Conservation (phyloP, 179 eudicot genomes). For the Patellifolia procumbens region DNA sequence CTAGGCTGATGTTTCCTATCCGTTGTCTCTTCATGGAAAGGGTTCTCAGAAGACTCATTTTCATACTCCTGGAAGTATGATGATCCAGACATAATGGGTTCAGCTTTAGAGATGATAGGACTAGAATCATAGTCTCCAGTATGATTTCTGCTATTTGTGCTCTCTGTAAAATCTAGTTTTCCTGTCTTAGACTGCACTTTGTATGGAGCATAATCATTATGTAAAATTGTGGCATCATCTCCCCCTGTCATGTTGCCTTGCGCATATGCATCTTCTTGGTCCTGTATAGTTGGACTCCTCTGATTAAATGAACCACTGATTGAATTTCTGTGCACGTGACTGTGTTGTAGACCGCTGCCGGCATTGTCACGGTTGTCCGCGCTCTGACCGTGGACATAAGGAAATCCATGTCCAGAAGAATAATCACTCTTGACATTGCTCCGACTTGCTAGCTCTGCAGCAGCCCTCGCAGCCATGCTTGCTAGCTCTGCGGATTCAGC, state of each 20-base stretch:
- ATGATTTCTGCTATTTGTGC: constrained; percentile 26
- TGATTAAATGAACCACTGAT: constrained; percentile 31
- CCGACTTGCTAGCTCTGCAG: constrained; percentile 67
- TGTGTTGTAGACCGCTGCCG: constrained; percentile 28
- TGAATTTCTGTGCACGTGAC: constrained; percentile 31
- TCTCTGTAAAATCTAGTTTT: constrained; percentile 17
- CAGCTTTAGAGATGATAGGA: constrained; percentile 21
- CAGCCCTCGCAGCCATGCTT: constrained; percentile 92
- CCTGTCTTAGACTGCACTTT: constrained; percentile 9
- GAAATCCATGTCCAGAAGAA: constrained; percentile 37
- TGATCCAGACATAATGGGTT: constrained; percentile 12
- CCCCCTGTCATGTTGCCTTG: constrained; percentile 30
- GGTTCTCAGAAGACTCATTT: constrained; percentile 31
- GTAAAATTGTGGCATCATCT: constrained; percentile 21
- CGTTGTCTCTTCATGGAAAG: constrained; percentile 31
- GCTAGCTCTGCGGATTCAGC: constrained; percentile 93
- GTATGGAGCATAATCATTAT: constrained; percentile 15
- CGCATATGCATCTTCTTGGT: constrained; percentile 26
- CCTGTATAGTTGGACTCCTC: constrained; percentile 32
- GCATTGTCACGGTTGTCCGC: constrained; percentile 26
- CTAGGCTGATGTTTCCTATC: constrained; percentile 30
- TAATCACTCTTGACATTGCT: constrained; percentile 30
- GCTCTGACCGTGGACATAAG: constrained; percentile 29
- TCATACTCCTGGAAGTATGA: constrained; percentile 25
- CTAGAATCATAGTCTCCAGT: constrained; percentile 19